Base-by-base conservation (phyloP, 192 early-diverging fungal genomes). In the Jimgerdemannia lactiflua region DNA sequence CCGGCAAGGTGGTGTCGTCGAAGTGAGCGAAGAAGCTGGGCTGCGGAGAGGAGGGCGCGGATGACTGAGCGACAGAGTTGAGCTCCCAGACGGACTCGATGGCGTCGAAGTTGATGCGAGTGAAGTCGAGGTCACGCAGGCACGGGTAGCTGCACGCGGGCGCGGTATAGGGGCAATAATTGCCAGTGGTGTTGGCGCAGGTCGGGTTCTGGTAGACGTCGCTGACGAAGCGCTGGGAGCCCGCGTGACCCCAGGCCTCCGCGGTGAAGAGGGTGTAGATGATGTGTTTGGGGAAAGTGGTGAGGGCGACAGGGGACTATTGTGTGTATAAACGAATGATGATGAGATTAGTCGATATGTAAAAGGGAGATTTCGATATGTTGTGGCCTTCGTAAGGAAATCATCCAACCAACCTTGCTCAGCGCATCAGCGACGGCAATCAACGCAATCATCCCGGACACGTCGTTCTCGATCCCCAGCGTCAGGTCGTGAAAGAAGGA, bases 191-290 rank as follows among this genome's bases (percentile, higher is more conserved):
- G 3, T 76, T 71, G 67, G 84, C 86, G 78, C 94, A 95, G 41
- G 73, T 65, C 70, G 91, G 86, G 4, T 83, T 82, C 4, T 70
- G 75, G 9, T 78, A 76, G 40, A 95, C 88, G 75, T 95, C 94
- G 43, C 93, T 68, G 3, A 94, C 92, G 79, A 95, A 95, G 43
- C 94, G 80, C 75, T 93, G 87, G 3, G 94, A 95, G n/a, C 94
- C 94, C 49, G 90, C 85, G 77, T 88, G 92, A 42, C 88, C 92
- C 87, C 89, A 95, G 40, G 89, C 69, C 78, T 95, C 94, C 14
- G 84, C 89, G 20, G 86, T 84, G 74, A 95, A 95, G 17, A 87
- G 78, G 11, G 91, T 94, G 79, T 92, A 95, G 40, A 95, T 17
- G 39, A 95, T 89, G 75, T 94, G 87, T 70, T 92, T 92, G 54